phyloP scores from a whole-genome alignment of 139 green algal species.

The Chara braunii region DNA sequence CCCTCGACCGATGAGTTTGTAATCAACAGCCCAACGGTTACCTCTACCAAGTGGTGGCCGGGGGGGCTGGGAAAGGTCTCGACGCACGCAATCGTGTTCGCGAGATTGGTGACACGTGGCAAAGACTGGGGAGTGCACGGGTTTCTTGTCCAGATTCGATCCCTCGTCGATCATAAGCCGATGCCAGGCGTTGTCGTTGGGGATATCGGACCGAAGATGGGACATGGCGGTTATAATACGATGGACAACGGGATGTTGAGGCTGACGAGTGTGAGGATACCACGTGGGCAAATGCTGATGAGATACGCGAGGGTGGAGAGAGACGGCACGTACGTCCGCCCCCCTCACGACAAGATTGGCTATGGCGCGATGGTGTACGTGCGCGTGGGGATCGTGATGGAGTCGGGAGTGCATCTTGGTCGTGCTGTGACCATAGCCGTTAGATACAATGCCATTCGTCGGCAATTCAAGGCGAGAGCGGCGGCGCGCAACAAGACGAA shows the following conservation, averaged over 20 bases:
- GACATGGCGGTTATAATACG: conserved; percentile 54
- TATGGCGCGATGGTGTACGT: conserved; percentile 93
- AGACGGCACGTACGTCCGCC: background rate
- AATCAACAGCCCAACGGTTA: conserved; percentile 78
- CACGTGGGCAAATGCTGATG: conserved; percentile 80
- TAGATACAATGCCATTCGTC: conserved; percentile 19
- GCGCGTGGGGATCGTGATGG: conserved; percentile 68
- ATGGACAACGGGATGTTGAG: conserved; percentile 84
- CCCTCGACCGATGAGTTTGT: conserved; percentile 65
- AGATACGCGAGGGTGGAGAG: conserved; percentile 2
- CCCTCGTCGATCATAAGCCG: conserved; percentile 67
- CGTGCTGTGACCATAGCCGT: conserved; percentile 31
- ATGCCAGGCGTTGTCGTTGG: conserved; percentile 79
- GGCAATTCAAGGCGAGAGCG: background rate
- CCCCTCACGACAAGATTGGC: conserved; percentile 71
- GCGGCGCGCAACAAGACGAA: conserved; percentile 42
- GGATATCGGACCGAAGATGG: conserved; percentile 93
- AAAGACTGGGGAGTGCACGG: conserved; percentile 26
- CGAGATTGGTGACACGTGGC: conserved; percentile 60
- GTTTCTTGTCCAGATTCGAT: conserved; percentile 61
- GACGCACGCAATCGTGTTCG: conserved; percentile 87
- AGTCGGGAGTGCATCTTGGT: conserved; percentile 3
- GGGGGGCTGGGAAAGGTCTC: conserved; percentile 85
- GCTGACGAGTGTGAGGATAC: conserved; percentile 64
- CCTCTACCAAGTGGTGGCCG: conserved; percentile 79